Evolutionary conservation across 2,329 filamentous ascomycete genomes (phyloP).

Genomic region (Spiromastix sp.): DNA sequence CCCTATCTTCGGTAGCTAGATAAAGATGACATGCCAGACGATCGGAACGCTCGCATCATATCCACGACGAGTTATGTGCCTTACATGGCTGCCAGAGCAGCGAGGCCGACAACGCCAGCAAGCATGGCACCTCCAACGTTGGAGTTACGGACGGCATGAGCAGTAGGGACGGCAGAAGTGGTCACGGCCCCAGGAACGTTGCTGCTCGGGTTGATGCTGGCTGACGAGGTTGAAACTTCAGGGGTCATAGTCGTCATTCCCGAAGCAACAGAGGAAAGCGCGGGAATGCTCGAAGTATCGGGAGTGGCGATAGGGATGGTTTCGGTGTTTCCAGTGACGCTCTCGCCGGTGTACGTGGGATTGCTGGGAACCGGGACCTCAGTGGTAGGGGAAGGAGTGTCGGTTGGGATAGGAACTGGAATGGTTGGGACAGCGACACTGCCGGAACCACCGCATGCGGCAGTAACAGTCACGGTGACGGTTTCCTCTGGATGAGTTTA

Average conservation of each 20-base stretch:
- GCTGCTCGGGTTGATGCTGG: neutral
- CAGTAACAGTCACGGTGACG: conserved; percentile 2
- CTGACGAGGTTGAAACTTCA: neutral
- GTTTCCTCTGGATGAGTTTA: neutral
- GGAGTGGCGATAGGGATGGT: neutral
- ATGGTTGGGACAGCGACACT: too few species aligned
- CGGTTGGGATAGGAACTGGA: neutral
- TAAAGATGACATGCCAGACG: neutral
- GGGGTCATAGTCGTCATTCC: neutral
- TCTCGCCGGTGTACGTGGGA: neutral
- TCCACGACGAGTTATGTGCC: too few species aligned
- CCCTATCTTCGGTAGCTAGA: neutral
- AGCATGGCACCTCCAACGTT: conserved; percentile 3
- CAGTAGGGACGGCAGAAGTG: neutral
- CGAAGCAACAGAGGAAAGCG: neutral
- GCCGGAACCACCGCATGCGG: neutral
- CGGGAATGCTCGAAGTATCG: neutral
- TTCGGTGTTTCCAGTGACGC: neutral
- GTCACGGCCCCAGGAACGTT: neutral
- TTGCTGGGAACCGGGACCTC: neutral
- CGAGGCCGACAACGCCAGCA: conserved; percentile 6
- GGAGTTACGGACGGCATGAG: conserved; percentile 3
- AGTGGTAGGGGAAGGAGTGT: neutral
- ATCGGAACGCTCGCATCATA: neutral
- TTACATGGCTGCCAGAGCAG: conserved; percentile 9